Evolutionary conservation across 305 asterid species (phyloP), one percentile per base, ranked within the genome.

Genomic region (Fraxinus ornus): DNA sequence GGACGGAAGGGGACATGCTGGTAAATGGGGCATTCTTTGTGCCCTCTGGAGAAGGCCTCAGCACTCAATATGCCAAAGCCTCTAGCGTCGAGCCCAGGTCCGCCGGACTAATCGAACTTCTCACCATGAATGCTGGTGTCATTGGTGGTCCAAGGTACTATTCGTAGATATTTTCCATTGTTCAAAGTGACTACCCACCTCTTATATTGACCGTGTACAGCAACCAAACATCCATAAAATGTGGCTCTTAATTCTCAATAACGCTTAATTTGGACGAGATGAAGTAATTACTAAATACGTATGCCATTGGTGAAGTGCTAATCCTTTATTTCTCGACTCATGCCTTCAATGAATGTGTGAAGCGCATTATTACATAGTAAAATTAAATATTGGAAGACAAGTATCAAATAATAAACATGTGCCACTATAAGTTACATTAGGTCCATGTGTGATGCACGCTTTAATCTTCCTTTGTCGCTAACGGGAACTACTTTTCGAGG

Each of bases 11-110:
- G 81, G 98, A 94, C 80, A 3, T 91, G 76, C 13, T 93, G 93
- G 97, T 92, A 52, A 93, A 94, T 66, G 98, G 98, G 0, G 98
- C 98, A 1, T 94, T 89, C 85, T 94, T 93, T 24, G 98, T 94
- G 10, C 97, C 98, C 5, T 94, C 98, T 0, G 98, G 97, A 1
- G 93, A 83, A 32, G 94, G 93, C 24, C 80, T 90, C 2, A 79
- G 88, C 81, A 44, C 85, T 82, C 95, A 90, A 71, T 94, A 93
- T 66, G 97, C 95, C 0, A 91, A 89, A 87, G 97, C 98, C 33
- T 80, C 95, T 7, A 94, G 97, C 82, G 77, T 88, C 36, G 97
- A 93, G 84, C 93, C 98, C 37, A 89, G 86, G 83, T 84, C 98
- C 2, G 90, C 92, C 5, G 87, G 33, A 26, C 83, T 92, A 47